Conservation (phyloP, 768 basidiomycete species). For the Auriscalpium microsporum region DNA sequence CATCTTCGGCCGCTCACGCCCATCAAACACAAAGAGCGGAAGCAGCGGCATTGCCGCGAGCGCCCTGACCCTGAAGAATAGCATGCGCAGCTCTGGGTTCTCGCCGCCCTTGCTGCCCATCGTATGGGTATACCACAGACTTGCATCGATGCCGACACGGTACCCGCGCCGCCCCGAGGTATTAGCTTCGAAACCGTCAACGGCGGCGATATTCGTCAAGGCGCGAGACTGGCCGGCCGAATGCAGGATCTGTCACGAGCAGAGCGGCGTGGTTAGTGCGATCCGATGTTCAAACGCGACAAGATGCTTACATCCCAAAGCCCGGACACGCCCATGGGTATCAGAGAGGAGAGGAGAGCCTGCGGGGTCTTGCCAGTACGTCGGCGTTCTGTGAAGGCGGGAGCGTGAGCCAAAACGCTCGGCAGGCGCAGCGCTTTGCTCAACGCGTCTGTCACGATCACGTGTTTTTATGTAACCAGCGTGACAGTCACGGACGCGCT, state of each 20-base stretch:
- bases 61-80: slow-evolving; percentile 78
- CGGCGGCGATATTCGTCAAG: slow-evolving; percentile 62
- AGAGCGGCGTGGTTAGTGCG: slow-evolving; percentile 6
- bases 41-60: slow-evolving; percentile 71
- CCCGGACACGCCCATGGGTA: neutral
- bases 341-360: neutral
- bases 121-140: slow-evolving; percentile 71
- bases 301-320: neutral
- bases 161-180: slow-evolving; percentile 57
- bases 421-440: too few relatives aligned
- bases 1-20: slow-evolving; percentile 67
- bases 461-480: neutral
- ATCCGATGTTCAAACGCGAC: neutral
- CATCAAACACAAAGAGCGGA: slow-evolving; percentile 88
- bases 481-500: too few relatives aligned
- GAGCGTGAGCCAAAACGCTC: too few relatives aligned
- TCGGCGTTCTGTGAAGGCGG: too few relatives aligned
- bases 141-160: slow-evolving; percentile 79
- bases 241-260: slow-evolving; percentile 43
- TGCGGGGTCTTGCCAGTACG: too few relatives aligned
- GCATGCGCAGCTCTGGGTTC: slow-evolving; percentile 74
- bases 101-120: slow-evolving; percentile 71
- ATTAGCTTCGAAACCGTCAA: slow-evolving; percentile 65
- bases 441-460: neutral
- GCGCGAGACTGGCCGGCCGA: slow-evolving; percentile 66